phyloP scores from a whole-genome alignment of 345 rosid genomes.

The Dimocarpus longan region DNA sequence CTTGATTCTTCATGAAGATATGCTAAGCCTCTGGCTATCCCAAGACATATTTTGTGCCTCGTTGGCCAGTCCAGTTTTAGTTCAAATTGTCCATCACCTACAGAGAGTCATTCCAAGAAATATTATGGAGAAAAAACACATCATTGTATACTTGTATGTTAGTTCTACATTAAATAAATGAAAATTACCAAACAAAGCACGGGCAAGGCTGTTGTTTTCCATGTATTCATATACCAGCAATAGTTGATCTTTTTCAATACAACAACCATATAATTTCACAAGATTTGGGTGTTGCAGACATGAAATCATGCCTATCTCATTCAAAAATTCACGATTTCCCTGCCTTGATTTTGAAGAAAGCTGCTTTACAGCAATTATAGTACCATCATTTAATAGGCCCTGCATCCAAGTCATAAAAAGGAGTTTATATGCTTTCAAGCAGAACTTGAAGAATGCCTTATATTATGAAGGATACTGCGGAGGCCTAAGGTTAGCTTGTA shows the following conservation, averaged over 20 bases:
- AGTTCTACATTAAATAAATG: background rate
- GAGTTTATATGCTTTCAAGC: background rate
- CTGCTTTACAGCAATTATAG: constrained; percentile 31
- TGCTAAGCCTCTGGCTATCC: constrained; percentile 61
- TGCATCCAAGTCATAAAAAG: constrained; percentile 2
- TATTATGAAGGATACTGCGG: background rate
- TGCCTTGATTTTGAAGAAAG: constrained; percentile 38
- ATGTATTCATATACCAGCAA: constrained; percentile 33
- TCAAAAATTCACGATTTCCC: constrained; percentile 36
- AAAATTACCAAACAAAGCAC: constrained; percentile 29
- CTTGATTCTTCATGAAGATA: constrained; percentile 66
- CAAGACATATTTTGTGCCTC: constrained; percentile 48
- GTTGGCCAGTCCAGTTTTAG: constrained; percentile 53
- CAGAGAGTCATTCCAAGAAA: constrained; percentile 9
- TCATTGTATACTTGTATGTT: background rate
- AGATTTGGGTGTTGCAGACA: constrained; percentile 36
- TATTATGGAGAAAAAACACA: background rate
- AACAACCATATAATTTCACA: constrained; percentile 33
- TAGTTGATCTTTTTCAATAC: constrained; percentile 32
- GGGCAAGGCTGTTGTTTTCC: constrained; percentile 37
- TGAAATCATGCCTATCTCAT: constrained; percentile 30
- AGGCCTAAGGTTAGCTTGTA: background rate
- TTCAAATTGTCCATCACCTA: constrained; percentile 40
- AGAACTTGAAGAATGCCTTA: background rate
- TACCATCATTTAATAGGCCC: constrained; percentile 27